These are phyloP conservation scores for Candida verbasci DNA, from an alignment of 805 yeast species.

Conservation along the genomic window DNA sequence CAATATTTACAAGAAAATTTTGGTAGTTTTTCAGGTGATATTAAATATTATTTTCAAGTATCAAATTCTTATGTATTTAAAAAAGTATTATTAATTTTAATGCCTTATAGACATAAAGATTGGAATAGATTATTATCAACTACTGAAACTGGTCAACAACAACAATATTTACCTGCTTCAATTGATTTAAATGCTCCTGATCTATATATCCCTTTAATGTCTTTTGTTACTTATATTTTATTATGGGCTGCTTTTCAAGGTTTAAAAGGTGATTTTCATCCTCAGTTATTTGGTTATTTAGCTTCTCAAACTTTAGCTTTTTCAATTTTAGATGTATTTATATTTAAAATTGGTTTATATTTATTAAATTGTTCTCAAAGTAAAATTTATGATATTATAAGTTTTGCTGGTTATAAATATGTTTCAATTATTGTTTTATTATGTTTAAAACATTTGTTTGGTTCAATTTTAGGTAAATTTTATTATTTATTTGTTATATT, in stretches of 20 bases:
- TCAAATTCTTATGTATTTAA: slow-evolving; percentile 79
- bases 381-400: slow-evolving; percentile 70
- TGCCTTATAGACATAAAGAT: slow-evolving; percentile 81
- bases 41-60: slow-evolving; percentile 88
- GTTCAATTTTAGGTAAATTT: slow-evolving; percentile 22
- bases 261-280: slow-evolving; percentile 83
- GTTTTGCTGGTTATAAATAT: slow-evolving; percentile 93
- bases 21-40: slow-evolving; percentile 47
- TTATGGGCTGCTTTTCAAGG: slow-evolving; percentile 85
- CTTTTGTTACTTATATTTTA: slow-evolving; percentile 80
- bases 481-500: slow-evolving; percentile 34
- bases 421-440: slow-evolving; percentile 67
- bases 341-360: slow-evolving; percentile 80
- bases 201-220: slow-evolving; percentile 92
- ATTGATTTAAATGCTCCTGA: slow-evolving; percentile 95
- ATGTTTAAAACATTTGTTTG: slow-evolving; percentile 45
- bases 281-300: slow-evolving; percentile 83
- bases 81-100: slow-evolving; percentile 67
- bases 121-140: slow-evolving; percentile 60
- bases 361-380: slow-evolving; percentile 62
- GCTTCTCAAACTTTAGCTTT: slow-evolving; percentile 85
- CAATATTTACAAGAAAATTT: slow-evolving; percentile 74
- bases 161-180: slow-evolving; percentile 63
- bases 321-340: slow-evolving; percentile 66
- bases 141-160: slow-evolving; percentile 15